Percentiles rank a stretch among this genome's conserved stretches.
These are phyloP conservation scores for Rubus parviflorus DNA, from an alignment of 306 rosid species.

Conservation along the genomic window DNA sequence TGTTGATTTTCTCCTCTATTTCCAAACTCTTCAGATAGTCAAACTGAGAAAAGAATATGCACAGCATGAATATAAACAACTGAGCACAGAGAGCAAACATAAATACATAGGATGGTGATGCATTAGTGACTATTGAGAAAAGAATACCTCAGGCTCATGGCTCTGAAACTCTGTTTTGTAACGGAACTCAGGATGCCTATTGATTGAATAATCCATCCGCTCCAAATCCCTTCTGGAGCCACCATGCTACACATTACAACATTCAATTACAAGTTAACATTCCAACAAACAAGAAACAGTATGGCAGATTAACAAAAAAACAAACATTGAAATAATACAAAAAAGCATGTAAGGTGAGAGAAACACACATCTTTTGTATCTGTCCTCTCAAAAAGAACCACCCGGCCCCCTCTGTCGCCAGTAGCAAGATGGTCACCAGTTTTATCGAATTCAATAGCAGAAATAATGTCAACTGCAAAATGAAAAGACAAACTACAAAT, in stretches of 20 bases:
- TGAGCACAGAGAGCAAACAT: slow-evolving; percentile 8
- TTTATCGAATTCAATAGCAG: slow-evolving; percentile 97
- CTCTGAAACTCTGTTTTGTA: slow-evolving; percentile 99
- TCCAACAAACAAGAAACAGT: slow-evolving; percentile 17
- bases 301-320: neutral
- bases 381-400: slow-evolving; percentile 97
- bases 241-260: slow-evolving; percentile 55
- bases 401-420: slow-evolving; percentile 99
- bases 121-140: slow-evolving; percentile 5
- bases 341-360: slow-evolving; percentile 23
- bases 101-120: slow-evolving; percentile 7
- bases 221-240: slow-evolving; percentile 87
- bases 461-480: slow-evolving; percentile 91
- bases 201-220: slow-evolving; percentile 68
- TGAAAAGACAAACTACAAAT: slow-evolving; percentile 20
- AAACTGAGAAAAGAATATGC: slow-evolving; percentile 56
- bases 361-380: slow-evolving; percentile 80
- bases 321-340: slow-evolving; percentile 21
- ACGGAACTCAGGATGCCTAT: slow-evolving; percentile 97
- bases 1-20: slow-evolving; percentile 99
- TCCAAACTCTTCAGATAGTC: slow-evolving; percentile 99
- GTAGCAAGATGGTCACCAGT: slow-evolving; percentile 98
- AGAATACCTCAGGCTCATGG: slow-evolving; percentile 92
- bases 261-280: slow-evolving; percentile 14
- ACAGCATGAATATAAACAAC: slow-evolving; percentile 21